Base-by-base conservation (phyloP, 176 grass and related monocot genomes). In the Rhynchospora pubera region DNA sequence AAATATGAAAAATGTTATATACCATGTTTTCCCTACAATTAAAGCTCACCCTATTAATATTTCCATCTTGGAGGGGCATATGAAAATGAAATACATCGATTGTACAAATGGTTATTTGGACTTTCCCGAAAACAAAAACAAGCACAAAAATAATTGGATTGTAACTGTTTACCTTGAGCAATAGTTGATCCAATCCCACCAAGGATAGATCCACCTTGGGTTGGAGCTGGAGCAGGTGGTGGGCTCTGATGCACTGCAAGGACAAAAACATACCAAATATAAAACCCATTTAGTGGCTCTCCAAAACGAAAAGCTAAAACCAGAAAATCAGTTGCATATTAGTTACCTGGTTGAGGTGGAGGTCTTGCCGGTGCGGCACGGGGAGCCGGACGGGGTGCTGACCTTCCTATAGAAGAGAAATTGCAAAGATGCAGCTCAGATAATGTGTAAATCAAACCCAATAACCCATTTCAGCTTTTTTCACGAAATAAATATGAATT, bases 121-220 rank as follows among this genome's bases (percentile, higher is more conserved):
- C 59, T 62, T 62, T 19, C 22, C 8, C 62, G 32, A 65, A 26
- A 65, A 62, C 19, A 46, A 18, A 44, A 19, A 65, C 28, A 26
- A 65, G 22, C 19, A 46, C 6, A 44, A 45, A 10, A 69, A 6
- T 28, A 69, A 30, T 55, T 55, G 6, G 18, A 15, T 53, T 15
- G 48, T 30, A 30, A 55, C 5, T 76, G 8, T 7, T 81, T 48
- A 97, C 94, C 94, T 90, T 94, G 89, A 84, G 91, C 94, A 80
- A 97, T 97, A 4, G 94, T 97, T 19, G 94, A 94, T 42, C 94
- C 91, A 45, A 97, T 90, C 58, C 91, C 86, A 24, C 91, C 83
- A 11, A 97, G 65, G 0, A 97, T 73, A 56, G 91, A 93, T 39
- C 94, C 91, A 85, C 83, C 60, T 43, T 84, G 82, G 13, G 32